Evolutionary conservation across 176 grass and related monocot species (phyloP).

Genomic region (Leersia perrieri): DNA sequence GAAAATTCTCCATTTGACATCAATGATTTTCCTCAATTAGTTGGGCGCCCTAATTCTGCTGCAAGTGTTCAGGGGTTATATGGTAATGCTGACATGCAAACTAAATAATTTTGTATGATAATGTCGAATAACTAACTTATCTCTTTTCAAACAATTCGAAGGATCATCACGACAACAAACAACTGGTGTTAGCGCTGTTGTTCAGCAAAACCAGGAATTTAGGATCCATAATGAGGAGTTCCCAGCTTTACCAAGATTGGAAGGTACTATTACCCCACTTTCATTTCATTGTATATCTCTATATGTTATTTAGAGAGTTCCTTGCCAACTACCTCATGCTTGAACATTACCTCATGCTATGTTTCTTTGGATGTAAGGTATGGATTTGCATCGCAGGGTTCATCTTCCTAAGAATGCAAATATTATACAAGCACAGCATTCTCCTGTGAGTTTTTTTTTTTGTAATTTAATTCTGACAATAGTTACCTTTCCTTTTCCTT

Average conservation of each 20-base stretch:
- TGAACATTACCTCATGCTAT: slow-evolving; percentile 15
- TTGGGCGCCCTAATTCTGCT: slow-evolving; percentile 71
- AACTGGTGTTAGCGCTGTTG: slow-evolving; percentile 67
- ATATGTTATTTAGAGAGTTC: neutral
- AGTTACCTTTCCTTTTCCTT: slow-evolving; percentile 4
- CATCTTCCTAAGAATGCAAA: slow-evolving; percentile 90
- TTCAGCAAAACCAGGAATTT: slow-evolving; percentile 91
- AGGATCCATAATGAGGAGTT: slow-evolving; percentile 98
- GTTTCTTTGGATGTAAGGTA: slow-evolving; percentile 60
- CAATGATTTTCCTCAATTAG: slow-evolving; percentile 97
- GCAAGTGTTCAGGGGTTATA: slow-evolving; percentile 84
- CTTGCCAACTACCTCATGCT: neutral
- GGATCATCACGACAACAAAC: slow-evolving; percentile 78
- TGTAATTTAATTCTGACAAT: neutral
- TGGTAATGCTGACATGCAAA: slow-evolving; percentile 54
- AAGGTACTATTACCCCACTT: slow-evolving; percentile 47
- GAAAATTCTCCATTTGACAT: slow-evolving; percentile 89
- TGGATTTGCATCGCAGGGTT: slow-evolving; percentile 89
- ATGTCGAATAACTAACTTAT: slow-evolving; percentile 12
- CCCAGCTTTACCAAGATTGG: slow-evolving; percentile 91
- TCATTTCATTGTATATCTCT: neutral
- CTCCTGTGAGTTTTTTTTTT: slow-evolving; percentile 59
- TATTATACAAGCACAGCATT: slow-evolving; percentile 73
- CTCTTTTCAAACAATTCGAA: slow-evolving; percentile 41
- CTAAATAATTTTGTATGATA: slow-evolving; percentile 11